Percentiles rank a stretch among this genome's conserved stretches.
Conservation (phyloP, 495 filamentous ascomycete species). For the Xylona heveae region DNA sequence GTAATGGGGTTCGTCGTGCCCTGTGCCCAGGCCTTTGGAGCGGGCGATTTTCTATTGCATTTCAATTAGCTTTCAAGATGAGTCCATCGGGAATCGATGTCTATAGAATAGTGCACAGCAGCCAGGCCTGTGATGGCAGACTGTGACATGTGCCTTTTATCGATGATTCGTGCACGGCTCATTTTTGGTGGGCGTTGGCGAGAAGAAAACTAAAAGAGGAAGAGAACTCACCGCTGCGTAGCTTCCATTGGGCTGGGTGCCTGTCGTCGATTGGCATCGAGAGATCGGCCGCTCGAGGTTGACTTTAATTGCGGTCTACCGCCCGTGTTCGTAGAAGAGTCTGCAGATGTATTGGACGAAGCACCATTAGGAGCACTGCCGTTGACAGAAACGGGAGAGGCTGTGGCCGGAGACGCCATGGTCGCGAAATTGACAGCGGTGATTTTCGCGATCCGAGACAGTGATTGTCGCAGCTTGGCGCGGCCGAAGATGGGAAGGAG, state of each 20-base stretch:
- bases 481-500: too few species aligned
- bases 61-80: too few species aligned
- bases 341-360: constrained; percentile 1
- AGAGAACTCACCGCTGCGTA: constrained; percentile 26
- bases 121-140: constrained; percentile 6
- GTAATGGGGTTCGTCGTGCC: constrained; percentile 46
- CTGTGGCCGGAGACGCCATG: constrained; percentile 5
- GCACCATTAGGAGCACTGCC: too few species aligned
- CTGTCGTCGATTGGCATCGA: constrained; percentile 32
- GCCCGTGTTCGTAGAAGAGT: constrained; percentile 6
- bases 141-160: constrained; percentile 25
- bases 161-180: too few species aligned
- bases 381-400: too few species aligned
- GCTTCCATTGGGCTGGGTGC: constrained; percentile 32
- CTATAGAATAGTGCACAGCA: too few species aligned
- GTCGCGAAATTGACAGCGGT: neutral
- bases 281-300: constrained; percentile 22
- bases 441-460: too few species aligned
- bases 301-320: constrained; percentile 27
- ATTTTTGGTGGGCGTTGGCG: too few species aligned
- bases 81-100: too few species aligned
- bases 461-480: constrained; percentile 1
- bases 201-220: neutral
- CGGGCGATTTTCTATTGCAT: too few species aligned
- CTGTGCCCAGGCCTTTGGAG: constrained; percentile 38